A percentile compares a stretch with the other conserved stretches of the same genome.
phyloP scores from a whole-genome alignment of 768 basidiomycete species.

The Mycena polygramma region DNA sequence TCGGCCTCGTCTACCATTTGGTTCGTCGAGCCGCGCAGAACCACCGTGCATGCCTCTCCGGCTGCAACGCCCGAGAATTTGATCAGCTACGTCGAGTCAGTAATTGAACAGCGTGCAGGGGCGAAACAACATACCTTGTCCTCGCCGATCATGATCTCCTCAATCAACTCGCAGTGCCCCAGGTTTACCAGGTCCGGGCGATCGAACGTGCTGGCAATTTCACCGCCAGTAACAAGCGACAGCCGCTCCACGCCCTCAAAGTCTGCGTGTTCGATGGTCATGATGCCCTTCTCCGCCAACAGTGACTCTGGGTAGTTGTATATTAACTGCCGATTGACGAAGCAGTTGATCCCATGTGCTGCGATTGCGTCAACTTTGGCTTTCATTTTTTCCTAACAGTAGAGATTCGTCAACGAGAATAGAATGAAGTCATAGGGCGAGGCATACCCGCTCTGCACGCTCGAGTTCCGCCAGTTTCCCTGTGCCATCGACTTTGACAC shows the following conservation, averaged over 20 bases:
- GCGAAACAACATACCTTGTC: constrained; percentile 78
- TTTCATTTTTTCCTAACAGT: constrained; percentile 96
- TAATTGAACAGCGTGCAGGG: not conserved
- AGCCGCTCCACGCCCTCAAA: constrained; percentile 98
- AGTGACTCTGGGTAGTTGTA: constrained; percentile 99
- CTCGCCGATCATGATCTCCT: constrained; percentile 99
- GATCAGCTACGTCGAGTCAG: constrained; percentile 76
- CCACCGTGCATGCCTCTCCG: constrained; percentile 97
- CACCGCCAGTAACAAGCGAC: constrained; percentile 96
- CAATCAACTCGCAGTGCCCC: constrained; percentile 93
- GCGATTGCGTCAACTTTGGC: constrained; percentile 96
- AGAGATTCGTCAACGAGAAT: constrained; percentile 4
- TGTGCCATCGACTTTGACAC: constrained; percentile 95
- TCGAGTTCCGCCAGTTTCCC: constrained; percentile 98
- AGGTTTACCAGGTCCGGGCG: constrained; percentile 93
- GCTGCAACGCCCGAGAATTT: constrained; percentile 99
- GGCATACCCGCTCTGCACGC: constrained; percentile 87
- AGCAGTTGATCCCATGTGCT: constrained; percentile 94
- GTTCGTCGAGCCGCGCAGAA: constrained; percentile 95
- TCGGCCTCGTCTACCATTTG: constrained; percentile 99
- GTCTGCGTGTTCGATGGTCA: constrained; percentile 98
- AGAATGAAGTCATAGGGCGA: not conserved
- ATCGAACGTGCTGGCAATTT: constrained; percentile 97
- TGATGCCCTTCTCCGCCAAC: constrained; percentile 93
- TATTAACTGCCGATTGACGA: constrained; percentile 98